phyloP scores from a whole-genome alignment of 129 eudicot species.

The Helianthus annuus region DNA sequence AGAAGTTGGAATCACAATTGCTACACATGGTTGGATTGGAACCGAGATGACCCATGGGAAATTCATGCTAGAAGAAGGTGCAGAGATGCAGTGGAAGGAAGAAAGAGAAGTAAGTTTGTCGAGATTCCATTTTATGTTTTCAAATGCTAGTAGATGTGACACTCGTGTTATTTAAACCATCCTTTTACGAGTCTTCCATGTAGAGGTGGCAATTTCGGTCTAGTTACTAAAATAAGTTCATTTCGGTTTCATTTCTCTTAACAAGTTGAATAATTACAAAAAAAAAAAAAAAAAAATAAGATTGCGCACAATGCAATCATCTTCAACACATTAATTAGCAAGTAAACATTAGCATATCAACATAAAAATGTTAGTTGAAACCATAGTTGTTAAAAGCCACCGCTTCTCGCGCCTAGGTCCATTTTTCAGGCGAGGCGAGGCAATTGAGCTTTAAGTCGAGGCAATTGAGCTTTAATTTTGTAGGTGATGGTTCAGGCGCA shows the following conservation, averaged over 20 bases:
- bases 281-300: not conserved
- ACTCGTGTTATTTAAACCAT: not conserved
- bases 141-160: conserved; percentile 1
- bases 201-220: not conserved
- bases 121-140: not conserved
- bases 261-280: not conserved
- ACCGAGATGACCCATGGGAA: conserved; percentile 75
- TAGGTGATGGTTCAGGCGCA: too few species aligned
- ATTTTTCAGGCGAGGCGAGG: too few species aligned
- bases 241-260: not conserved
- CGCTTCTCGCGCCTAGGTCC: too few species aligned
- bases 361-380: too few species aligned
- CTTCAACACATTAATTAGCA: too few species aligned
- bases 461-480: too few species aligned
- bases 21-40: conserved; percentile 99
- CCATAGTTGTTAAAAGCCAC: too few species aligned
- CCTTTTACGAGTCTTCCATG: not conserved
- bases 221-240: not conserved
- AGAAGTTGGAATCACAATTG: conserved; percentile 81
- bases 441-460: too few species aligned
- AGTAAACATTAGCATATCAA: too few species aligned
- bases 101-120: conserved; percentile 75
- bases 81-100: conserved; percentile 99
- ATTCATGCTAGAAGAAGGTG: conserved; percentile 81
- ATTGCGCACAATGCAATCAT: not conserved